Evolutionary conservation across 192 early-diverging fungal species (phyloP), one percentile per base, ranked within the genome.

Genomic region (Podila minutissima): DNA sequence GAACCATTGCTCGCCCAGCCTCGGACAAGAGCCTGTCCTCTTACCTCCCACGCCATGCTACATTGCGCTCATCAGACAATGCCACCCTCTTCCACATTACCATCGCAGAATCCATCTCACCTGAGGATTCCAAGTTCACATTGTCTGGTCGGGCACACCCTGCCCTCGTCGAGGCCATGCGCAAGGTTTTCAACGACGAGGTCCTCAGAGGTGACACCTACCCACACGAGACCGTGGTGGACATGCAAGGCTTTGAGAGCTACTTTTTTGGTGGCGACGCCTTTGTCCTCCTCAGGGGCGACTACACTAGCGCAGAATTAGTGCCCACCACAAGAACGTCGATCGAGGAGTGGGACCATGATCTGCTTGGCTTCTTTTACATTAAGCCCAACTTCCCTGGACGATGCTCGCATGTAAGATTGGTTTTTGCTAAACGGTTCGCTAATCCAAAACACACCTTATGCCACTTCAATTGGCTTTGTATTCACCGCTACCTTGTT

Each of bases 381-480:
- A 75, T 94, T 70, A 94, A 94, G 77, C 93, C 92, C 6, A 95
- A 95, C 73, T 95, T 88, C 69, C 93, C 93, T 31, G 73, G 72
- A 3, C 81, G 81, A 12, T 81, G 71, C 46, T 81, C 77, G 32
- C 77, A 81, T 46, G 77, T 81, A 81, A 65, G 77, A 22, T 55
- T 55, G 20, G 2, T 8, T 41, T 53, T 32, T 46, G 58, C 7
- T 68, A 24, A 24, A 57, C 29, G 5, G 28, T 69, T 55, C 26
- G 28, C 24, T 9, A 41, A 10, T 41, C 38, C 38, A 37, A 41
- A 10, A 41, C 38, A n/a, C 46, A 49, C 55, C 35, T 64, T 68
- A 15, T 38, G 31, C 9, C 83, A 89, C 7, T 50, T 51, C 13
- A 58, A 29, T 13, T 59, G 58, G 19, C 41, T 32, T n/a, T 60